A percentile compares a stretch with the other conserved stretches of the same genome.
Conservation (phyloP, 176 grass and related monocot genomes). For the Secale cereale region DNA sequence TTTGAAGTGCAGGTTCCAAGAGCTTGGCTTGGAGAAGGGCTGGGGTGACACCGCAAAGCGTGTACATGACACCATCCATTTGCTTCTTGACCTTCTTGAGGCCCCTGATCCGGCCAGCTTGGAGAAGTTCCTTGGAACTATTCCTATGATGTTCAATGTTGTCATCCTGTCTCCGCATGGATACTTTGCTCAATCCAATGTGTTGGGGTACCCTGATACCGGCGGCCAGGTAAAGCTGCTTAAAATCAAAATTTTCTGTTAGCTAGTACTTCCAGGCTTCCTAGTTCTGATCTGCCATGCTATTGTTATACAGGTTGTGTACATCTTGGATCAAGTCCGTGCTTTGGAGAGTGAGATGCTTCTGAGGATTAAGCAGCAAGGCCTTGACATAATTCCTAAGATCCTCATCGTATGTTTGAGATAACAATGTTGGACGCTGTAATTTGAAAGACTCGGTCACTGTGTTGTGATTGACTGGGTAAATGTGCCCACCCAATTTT, state of each 20-base stretch:
- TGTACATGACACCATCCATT: constrained; percentile 66
- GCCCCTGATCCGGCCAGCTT: constrained; percentile 90
- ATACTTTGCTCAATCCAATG: constrained; percentile 97
- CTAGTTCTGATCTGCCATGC: constrained; percentile 5
- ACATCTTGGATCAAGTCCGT: constrained; percentile 97
- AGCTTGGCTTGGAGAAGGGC: constrained; percentile 90
- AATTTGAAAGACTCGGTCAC: neutral
- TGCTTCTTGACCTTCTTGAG: constrained; percentile 95
- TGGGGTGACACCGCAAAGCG: constrained; percentile 88
- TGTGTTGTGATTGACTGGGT: neutral
- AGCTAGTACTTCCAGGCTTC: neutral
- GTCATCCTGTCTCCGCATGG: constrained; percentile 96
- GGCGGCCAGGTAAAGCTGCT: constrained; percentile 75
- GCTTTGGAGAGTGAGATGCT: constrained; percentile 99
- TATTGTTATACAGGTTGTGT: constrained; percentile 65
- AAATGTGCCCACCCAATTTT: constrained; percentile 1
- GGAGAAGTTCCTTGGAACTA: constrained; percentile 92
- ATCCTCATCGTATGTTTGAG: constrained; percentile 82
- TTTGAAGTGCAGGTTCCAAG: constrained; percentile 68
- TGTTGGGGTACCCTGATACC: constrained; percentile 96
- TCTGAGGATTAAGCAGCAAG: constrained; percentile 98
- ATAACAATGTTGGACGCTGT: neutral
- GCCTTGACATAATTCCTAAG: constrained; percentile 89
- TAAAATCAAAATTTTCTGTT: neutral
- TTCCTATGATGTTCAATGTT: constrained; percentile 96